phyloP scores from a whole-genome alignment of 176 grass and related monocot genomes.

The Bothriochloa decipiens region DNA sequence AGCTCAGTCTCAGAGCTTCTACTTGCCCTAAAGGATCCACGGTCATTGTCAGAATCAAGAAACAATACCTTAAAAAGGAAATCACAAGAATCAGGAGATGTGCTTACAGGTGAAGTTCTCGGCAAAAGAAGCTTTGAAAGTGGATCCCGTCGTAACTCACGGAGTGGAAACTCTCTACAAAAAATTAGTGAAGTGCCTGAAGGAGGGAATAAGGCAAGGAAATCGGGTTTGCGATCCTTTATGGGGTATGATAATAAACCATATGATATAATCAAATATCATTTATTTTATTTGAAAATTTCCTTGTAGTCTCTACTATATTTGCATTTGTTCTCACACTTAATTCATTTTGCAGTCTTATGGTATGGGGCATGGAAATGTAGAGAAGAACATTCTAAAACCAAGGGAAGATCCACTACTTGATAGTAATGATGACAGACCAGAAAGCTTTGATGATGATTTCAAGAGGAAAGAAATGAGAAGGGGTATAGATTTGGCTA shows the following conservation, averaged over 20 bases:
- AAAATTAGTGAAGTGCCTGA: conserved; percentile 82
- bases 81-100: conserved; percentile 57
- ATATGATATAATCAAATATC: background rate
- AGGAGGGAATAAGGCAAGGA: conserved; percentile 59
- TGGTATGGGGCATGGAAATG: conserved; percentile 54
- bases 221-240: conserved; percentile 76
- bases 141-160: conserved; percentile 52
- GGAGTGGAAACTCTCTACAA: conserved; percentile 63
- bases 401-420: conserved; percentile 62
- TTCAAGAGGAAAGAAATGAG: conserved; percentile 91
- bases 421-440: conserved; percentile 84
- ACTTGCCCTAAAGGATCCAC: conserved; percentile 73
- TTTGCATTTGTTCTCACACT: background rate
- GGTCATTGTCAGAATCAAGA: conserved; percentile 60
- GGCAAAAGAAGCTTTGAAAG: conserved; percentile 66
- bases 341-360: conserved; percentile 48
- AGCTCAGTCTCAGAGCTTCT: conserved; percentile 86
- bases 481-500: conserved; percentile 95
- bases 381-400: conserved; percentile 59
- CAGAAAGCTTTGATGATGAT: conserved; percentile 81
- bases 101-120: conserved; percentile 6
- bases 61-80: conserved; percentile 63
- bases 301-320: background rate
- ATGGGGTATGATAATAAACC: conserved; percentile 63
- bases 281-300: conserved; percentile 11